These are phyloP conservation scores for Pseudozyma hubeiensis DNA, from an alignment of 1,284 basidiomycete genomes.

Conservation along the genomic window DNA sequence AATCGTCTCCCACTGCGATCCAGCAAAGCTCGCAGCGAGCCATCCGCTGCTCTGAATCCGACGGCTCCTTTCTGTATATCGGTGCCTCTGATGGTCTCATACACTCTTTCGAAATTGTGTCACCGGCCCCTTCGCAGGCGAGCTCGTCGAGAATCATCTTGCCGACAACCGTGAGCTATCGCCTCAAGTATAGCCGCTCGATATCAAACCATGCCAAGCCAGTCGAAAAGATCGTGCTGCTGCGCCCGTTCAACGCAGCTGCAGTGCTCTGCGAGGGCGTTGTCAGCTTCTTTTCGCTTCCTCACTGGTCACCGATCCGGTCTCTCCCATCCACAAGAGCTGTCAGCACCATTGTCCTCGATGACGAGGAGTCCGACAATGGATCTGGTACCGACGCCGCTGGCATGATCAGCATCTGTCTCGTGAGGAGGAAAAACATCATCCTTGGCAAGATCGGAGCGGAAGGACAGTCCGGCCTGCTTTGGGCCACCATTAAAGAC, in stretches of 20 bases:
- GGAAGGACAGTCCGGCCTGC: slow-evolving; percentile 45
- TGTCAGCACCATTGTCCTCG: slow-evolving; percentile 46
- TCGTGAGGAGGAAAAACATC: slow-evolving; percentile 61
- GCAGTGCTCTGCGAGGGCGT: slow-evolving; percentile 50
- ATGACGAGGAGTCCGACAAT: slow-evolving; percentile 41
- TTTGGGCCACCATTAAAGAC: slow-evolving; percentile 56
- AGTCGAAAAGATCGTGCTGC: slow-evolving; percentile 45
- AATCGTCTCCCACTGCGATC: slow-evolving; percentile 49
- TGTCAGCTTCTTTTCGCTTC: slow-evolving; percentile 46
- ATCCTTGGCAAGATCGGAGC: slow-evolving; percentile 54
- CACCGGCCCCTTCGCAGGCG: neutral
- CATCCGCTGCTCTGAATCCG: slow-evolving; percentile 44
- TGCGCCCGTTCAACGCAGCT: slow-evolving; percentile 34
- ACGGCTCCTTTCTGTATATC: slow-evolving; percentile 50
- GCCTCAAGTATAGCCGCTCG: slow-evolving; percentile 13
- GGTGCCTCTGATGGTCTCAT: slow-evolving; percentile 55
- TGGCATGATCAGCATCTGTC: slow-evolving; percentile 59
- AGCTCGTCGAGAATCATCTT: slow-evolving; percentile 1
- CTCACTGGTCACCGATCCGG: slow-evolving; percentile 36
- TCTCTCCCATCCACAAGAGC: slow-evolving; percentile 38
- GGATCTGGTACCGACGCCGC: slow-evolving; percentile 37
- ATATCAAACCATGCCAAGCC: slow-evolving; percentile 43
- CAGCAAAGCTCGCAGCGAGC: slow-evolving; percentile 37
- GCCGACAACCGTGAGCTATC: slow-evolving; percentile 6
- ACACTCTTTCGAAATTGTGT: slow-evolving; percentile 41